A percentile compares a stretch with the other conserved stretches of the same genome.
These are phyloP conservation scores for Gymnopilus junonius DNA, from an alignment of 768 basidiomycete species.

Conservation along the genomic window DNA sequence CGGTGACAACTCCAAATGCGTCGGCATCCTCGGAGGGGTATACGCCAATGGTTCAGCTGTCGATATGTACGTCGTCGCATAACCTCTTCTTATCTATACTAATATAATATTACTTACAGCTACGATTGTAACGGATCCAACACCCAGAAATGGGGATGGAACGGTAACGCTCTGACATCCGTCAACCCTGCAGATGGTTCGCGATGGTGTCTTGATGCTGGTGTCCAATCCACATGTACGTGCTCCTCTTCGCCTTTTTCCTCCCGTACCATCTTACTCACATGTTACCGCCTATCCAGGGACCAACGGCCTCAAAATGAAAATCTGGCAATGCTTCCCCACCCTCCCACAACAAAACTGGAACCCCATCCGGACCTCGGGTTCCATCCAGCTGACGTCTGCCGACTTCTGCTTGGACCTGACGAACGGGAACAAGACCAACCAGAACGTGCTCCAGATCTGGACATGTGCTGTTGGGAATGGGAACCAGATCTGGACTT, in stretches of 20 bases:
- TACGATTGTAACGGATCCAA: conserved; percentile 6
- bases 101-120: not conserved
- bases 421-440: conserved; percentile 3
- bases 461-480: not conserved
- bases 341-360: conserved; percentile 8
- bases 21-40: not conserved
- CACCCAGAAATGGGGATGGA: conserved; percentile 10
- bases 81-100: not conserved
- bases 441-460: conserved; percentile 9
- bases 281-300: not conserved
- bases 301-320: conserved; percentile 11
- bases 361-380: not conserved
- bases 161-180: conserved; percentile 1
- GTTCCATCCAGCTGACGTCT: conserved; percentile 1
- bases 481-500: conserved; percentile 9
- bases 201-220: conserved; percentile 13
- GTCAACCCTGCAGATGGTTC: conserved; percentile 7
- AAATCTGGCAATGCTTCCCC: conserved; percentile 13
- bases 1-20: conserved; percentile 3
- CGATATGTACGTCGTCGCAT: not conserved
- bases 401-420: conserved; percentile 6
- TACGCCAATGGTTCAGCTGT: conserved; percentile 8
- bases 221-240: conserved; percentile 1
- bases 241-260: not conserved
- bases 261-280: not conserved